These are phyloP conservation scores for Aspergillus tanneri DNA, from an alignment of 2,329 filamentous ascomycete genomes.

Conservation along the genomic window DNA sequence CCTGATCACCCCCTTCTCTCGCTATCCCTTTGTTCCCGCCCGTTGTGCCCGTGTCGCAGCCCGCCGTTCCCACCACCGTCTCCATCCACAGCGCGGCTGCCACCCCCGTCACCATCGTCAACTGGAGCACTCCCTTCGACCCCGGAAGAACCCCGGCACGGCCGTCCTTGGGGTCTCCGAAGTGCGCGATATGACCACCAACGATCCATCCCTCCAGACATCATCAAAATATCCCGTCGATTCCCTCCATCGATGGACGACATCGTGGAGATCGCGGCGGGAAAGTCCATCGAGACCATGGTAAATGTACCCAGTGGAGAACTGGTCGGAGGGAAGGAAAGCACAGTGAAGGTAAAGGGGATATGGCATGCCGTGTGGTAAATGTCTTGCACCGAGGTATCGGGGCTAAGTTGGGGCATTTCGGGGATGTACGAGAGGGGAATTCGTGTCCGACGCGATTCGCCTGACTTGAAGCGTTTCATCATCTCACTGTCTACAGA, in stretches of 20 bases:
- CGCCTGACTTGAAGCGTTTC: no score
- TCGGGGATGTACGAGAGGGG: neutral
- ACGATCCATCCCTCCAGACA: constrained; percentile 26
- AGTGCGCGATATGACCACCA: constrained; percentile 25
- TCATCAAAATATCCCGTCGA: constrained; percentile 35
- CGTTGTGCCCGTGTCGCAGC: constrained; percentile 12
- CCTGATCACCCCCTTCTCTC: constrained; percentile 16
- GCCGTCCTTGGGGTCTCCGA: constrained; percentile 32
- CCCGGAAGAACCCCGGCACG: no score
- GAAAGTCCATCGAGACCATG: constrained; percentile 20
- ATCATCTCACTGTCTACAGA: no score
- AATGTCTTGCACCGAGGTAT: neutral
- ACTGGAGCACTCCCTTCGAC: constrained; percentile 42
- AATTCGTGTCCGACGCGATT: neutral
- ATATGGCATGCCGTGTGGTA: constrained; percentile 40
- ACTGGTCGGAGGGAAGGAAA: constrained; percentile 32
- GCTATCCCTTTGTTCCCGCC: constrained; percentile 20
- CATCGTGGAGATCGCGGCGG: constrained; percentile 32
- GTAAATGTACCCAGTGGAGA: constrained; percentile 29
- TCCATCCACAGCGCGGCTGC: constrained; percentile 29
- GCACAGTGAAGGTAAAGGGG: constrained; percentile 34
- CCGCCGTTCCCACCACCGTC: constrained; percentile 27
- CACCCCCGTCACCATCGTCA: constrained; percentile 34
- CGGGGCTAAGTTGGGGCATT: neutral
- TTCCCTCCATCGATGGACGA: constrained; percentile 31